These are phyloP conservation scores for Maudiozyma saulgeensis DNA, from an alignment of 805 yeast species.

Conservation along the genomic window DNA sequence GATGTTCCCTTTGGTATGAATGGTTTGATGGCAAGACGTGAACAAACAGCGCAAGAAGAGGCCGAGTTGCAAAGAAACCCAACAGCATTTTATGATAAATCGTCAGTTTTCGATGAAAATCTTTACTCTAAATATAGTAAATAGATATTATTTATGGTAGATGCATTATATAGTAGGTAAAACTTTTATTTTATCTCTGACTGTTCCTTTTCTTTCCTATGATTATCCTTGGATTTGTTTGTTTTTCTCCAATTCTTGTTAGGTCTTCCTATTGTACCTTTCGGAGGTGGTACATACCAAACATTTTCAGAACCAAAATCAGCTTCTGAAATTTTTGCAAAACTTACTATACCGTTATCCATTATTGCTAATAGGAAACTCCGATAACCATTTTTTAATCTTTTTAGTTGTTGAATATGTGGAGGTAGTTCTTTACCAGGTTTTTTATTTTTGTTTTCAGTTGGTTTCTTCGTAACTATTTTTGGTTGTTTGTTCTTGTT, in stretches of 20 bases:
- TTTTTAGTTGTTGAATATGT: conserved; percentile 27
- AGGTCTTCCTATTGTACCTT: background rate
- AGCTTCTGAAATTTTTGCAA: conserved; percentile 43
- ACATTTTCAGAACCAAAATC: conserved; percentile 36
- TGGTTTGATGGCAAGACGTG: conserved; percentile 4
- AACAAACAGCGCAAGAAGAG: conserved; percentile 13
- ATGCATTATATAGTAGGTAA: too few relatives aligned
- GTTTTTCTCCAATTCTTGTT: background rate
- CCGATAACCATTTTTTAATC: conserved; percentile 45
- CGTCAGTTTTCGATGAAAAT: conserved; percentile 42
- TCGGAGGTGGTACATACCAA: conserved; percentile 20
- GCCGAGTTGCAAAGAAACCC: conserved; percentile 26
- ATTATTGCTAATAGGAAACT: conserved; percentile 55
- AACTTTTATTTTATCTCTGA: background rate
- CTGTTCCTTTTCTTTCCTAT: background rate
- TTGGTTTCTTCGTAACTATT: background rate
- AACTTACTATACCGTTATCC: conserved; percentile 67
- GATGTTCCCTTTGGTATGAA: conserved; percentile 9
- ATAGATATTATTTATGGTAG: background rate
- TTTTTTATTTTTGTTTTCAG: conserved; percentile 10
- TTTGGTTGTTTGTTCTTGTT: conserved; percentile 6
- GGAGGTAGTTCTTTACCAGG: conserved; percentile 10
- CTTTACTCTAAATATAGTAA: conserved; percentile 33
- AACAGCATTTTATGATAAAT: conserved; percentile 38
- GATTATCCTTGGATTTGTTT: background rate